These are phyloP conservation scores for Paraphoma sp. DNA, from an alignment of 2,329 filamentous ascomycete genomes.

Conservation along the genomic window DNA sequence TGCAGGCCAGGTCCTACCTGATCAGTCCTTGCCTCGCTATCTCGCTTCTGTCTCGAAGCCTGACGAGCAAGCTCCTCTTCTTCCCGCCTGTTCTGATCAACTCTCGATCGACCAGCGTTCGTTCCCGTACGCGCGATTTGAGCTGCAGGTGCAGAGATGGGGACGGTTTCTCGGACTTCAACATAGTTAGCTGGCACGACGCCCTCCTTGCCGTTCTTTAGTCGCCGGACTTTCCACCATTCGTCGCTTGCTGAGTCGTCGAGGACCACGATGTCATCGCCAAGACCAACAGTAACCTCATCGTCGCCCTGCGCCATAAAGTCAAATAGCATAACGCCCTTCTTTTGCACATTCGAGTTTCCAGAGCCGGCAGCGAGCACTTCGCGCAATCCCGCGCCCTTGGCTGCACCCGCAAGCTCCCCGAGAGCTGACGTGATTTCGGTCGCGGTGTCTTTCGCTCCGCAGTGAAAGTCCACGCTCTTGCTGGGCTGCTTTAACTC, in stretches of 20 bases:
- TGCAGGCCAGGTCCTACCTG: slow-evolving; percentile 80
- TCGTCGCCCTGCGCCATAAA: slow-evolving; percentile 97
- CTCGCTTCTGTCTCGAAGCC: slow-evolving; percentile 70
- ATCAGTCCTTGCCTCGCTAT: slow-evolving; percentile 60
- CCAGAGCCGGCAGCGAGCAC: slow-evolving; percentile 82
- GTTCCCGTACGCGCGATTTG: slow-evolving; percentile 59
- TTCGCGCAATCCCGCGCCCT: slow-evolving; percentile 83
- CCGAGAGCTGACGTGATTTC: slow-evolving; percentile 90
- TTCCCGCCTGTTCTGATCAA: slow-evolving; percentile 79
- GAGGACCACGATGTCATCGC: slow-evolving; percentile 88
- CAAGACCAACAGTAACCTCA: slow-evolving; percentile 88
- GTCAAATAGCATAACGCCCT: slow-evolving; percentile 87
- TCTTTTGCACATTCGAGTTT: slow-evolving; percentile 69
- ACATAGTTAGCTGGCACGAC: slow-evolving; percentile 97
- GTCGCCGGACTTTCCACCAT: slow-evolving; percentile 93
- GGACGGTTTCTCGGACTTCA: slow-evolving; percentile 76
- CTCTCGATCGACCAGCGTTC: slow-evolving; percentile 68
- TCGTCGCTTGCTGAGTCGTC: slow-evolving; percentile 94
- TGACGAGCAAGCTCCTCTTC: slow-evolving; percentile 86
- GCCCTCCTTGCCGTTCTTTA: slow-evolving; percentile 93
- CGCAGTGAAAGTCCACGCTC: slow-evolving; percentile 95
- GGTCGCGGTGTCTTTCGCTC: slow-evolving; percentile 93
- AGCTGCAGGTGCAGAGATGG: slow-evolving; percentile 58
- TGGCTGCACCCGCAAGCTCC: slow-evolving; percentile 84
- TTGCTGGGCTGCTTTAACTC: slow-evolving; percentile 92